Base-by-base conservation (phyloP, 345 rosid genomes). In the Diplotaxis tenuifolia region DNA sequence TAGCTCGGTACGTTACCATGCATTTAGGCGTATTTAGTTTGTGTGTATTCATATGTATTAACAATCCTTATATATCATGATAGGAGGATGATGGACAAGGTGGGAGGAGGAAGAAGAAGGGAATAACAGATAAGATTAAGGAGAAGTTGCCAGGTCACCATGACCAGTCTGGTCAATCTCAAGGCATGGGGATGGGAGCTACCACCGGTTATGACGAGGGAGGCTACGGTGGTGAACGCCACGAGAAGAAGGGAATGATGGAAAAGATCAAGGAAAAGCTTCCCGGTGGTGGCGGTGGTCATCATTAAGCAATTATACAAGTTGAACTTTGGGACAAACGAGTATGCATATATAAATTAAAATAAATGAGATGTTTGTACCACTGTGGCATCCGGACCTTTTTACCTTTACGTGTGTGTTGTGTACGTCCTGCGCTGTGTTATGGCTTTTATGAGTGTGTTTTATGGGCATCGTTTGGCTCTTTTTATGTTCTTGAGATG, bases 1-100 rank as follows among this genome's bases (percentile, higher is more conserved):
- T 31, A 79, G 89, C 78, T 85, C 93, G 57, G 96, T 58, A 58
- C 62, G 62, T 25, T 56, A 25, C 32, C 11, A 25, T n/a, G n/a
- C n/a, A n/a, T 15, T 7, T 40, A 22, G 6, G 6, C 38, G 14
- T 40, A 40, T 40, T 14, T 40, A 40, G 16, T 40, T 40, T 19
- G 57, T 9, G 10, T 15, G 12, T 58, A 8, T 57, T n/a, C 23
- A 12, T 6, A 0, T 4, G 59, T 56, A 25, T 57, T 27, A 42
- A 42, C 4, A 42, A 42, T 42, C 6, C 7, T 15, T 42, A n/a
- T 42, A 1, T 29, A 25, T 25, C 3, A 65, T 16, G 78, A 78
- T 75, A 86, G 9, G 96, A 90, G 73, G 93, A 86, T 21, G 96
- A 90, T 62, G 93, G 86, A 34, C 76, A 70, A 61, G 94, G 94